Percentiles rank a stretch among this genome's conserved stretches.
These are phyloP conservation scores for Clohesyomyces aquaticus DNA, from an alignment of 495 filamentous ascomycete genomes.

Conservation along the genomic window DNA sequence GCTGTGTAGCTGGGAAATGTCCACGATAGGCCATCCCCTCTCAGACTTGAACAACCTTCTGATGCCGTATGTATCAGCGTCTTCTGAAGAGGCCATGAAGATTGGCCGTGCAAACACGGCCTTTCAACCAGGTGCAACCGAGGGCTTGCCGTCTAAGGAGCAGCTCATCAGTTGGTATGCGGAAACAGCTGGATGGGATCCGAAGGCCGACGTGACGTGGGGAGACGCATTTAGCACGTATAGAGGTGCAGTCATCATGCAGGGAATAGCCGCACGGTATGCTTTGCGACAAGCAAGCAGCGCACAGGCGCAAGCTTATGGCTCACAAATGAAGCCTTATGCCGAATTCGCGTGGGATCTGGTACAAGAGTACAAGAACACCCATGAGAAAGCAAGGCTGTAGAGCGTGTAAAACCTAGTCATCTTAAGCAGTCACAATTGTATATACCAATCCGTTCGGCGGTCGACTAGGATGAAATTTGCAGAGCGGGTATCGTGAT, in stretches of 20 bases:
- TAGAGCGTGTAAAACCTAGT: constrained; percentile 40
- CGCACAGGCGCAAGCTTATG: constrained; percentile 75
- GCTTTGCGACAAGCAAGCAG: constrained; percentile 90
- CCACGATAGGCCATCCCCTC: constrained; percentile 90
- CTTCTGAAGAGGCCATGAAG: constrained; percentile 33
- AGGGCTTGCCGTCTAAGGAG: constrained; percentile 73
- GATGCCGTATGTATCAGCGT: constrained; percentile 61
- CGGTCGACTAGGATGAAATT: not conserved
- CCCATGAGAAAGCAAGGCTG: constrained; percentile 54
- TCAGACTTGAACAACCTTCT: constrained; percentile 83
- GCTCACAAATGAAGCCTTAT: constrained; percentile 63
- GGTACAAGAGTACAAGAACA: constrained; percentile 55
- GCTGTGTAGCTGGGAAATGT: constrained; percentile 81
- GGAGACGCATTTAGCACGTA: constrained; percentile 57
- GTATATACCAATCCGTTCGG: constrained; percentile 1
- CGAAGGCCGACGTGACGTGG: constrained; percentile 58
- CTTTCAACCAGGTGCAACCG: constrained; percentile 64
- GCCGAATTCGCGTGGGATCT: constrained; percentile 77
- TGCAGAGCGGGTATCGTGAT: not conserved
- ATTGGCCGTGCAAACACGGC: constrained; percentile 44
- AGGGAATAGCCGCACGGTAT: constrained; percentile 87
- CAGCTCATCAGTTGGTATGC: constrained; percentile 79
- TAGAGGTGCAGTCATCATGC: constrained; percentile 76
- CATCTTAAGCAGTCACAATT: constrained; percentile 5
- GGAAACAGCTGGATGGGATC: constrained; percentile 71